Conservation (phyloP, 2,329 filamentous ascomycete genomes). For the Fusarium verrucosum region DNA sequence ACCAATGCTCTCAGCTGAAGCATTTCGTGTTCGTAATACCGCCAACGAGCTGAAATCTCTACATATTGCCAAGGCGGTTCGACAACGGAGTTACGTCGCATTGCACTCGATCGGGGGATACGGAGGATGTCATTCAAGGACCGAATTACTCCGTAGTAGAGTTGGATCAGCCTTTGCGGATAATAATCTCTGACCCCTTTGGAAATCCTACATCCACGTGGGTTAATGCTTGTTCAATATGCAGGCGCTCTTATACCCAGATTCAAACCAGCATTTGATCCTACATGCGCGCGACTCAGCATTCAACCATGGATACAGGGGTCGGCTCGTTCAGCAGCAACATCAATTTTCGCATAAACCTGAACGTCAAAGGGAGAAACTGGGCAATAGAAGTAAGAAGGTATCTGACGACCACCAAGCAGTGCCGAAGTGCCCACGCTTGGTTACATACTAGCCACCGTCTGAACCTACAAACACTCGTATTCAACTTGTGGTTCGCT, state of each 20-base stretch:
- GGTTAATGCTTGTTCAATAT: not conserved
- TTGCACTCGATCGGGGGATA: not conserved
- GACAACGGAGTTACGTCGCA: not conserved
- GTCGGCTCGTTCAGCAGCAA: not conserved
- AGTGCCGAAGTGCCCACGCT: not conserved
- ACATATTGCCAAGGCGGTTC: not conserved
- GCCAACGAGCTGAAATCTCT: no score
- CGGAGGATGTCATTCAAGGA: not conserved
- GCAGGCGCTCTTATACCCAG: not conserved
- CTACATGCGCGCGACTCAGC: not conserved
- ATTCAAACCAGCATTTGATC: no score
- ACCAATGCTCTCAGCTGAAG: no score
- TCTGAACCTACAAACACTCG: not conserved
- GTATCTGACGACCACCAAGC: rapidly evolving
- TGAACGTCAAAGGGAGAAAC: not conserved
- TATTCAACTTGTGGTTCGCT: not conserved
- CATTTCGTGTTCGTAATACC: no score
- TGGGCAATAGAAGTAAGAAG: rapidly evolving
- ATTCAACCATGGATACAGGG: not conserved
- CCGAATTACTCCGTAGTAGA: not conserved
- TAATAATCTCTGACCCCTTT: not conserved
- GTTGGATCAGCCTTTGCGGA: not conserved
- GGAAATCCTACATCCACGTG: not conserved
- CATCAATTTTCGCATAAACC: no score
- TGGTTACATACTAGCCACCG: not conserved